phyloP scores from a whole-genome alignment of 148 eudicot genomes.

The Chenopodium suecicum region DNA sequence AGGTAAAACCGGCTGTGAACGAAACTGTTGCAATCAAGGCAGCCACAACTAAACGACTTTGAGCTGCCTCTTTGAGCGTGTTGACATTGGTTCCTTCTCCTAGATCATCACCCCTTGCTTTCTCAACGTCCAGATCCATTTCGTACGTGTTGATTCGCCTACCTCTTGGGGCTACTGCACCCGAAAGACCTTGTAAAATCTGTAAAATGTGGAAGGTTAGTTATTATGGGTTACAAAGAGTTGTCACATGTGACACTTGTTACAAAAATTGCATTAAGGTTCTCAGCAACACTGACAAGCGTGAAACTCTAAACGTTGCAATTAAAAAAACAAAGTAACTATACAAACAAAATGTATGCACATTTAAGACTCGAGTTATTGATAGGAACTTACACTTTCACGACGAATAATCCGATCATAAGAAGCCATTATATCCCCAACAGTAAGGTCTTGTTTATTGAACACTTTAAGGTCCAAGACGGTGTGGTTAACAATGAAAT shows the following conservation, averaged over 20 bases:
- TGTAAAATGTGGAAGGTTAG: neutral
- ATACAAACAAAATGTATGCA: no score
- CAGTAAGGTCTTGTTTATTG: neutral
- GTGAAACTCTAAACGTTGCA: no score
- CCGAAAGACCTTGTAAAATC: neutral
- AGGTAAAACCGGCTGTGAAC: constrained; percentile 16
- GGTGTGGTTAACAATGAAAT: neutral
- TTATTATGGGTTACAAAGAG: no score
- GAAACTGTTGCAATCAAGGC: constrained; percentile 19
- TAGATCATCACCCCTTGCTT: neutral
- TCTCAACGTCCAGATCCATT: neutral
- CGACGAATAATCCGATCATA: neutral
- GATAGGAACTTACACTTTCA: neutral
- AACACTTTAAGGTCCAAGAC: neutral
- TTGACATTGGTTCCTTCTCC: neutral
- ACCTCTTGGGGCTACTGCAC: neutral
- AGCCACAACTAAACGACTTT: constrained; percentile 6
- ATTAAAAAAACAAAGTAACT: no score
- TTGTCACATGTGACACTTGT: no score
- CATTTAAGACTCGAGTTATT: no score
- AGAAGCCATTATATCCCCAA: no score
- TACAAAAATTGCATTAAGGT: no score
- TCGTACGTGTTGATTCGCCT: neutral
- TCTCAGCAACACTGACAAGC: no score
- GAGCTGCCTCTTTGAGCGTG: neutral